Evolutionary conservation across 306 rosid genomes (phyloP).

Genomic region (Prunus dulcis): DNA sequence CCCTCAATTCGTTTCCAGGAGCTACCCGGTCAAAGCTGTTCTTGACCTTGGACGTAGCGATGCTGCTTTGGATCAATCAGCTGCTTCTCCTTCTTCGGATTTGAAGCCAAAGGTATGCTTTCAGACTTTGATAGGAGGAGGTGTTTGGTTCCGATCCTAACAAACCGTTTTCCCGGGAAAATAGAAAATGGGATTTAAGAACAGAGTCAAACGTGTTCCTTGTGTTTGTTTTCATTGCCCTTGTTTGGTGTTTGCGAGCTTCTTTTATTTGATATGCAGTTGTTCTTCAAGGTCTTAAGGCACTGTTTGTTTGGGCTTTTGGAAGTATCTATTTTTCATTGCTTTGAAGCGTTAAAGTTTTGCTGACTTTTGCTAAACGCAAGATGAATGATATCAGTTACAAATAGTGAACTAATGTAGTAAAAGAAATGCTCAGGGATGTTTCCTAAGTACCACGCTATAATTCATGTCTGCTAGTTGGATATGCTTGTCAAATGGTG

Average conservation of each 20-base stretch:
- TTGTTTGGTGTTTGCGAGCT: neutral
- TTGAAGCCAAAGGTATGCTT: constrained; percentile 48
- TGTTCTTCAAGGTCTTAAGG: neutral
- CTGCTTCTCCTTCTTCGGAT: constrained; percentile 27
- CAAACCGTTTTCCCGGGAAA: neutral
- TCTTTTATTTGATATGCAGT: neutral
- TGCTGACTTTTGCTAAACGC: neutral
- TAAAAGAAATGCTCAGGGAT: neutral
- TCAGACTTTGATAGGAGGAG: neutral
- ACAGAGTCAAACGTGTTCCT: constrained; percentile 2
- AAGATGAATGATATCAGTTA: neutral
- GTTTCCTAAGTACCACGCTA: neutral
- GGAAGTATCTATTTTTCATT: neutral
- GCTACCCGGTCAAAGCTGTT: constrained; percentile 49
- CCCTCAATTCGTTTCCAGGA: constrained; percentile 27
- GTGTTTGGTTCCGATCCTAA: neutral
- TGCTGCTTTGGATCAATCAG: constrained; percentile 12
- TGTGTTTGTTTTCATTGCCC: neutral
- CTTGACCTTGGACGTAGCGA: constrained; percentile 38
- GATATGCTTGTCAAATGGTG: neutral
- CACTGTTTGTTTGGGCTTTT: neutral
- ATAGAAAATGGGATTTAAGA: neutral
- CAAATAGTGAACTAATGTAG: neutral
- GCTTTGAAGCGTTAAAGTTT: neutral
- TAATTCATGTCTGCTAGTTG: neutral